A percentile compares a stretch with the other conserved stretches of the same genome.
phyloP scores from a whole-genome alignment of 768 basidiomycete species.

The Clitopilus hobsonii region DNA sequence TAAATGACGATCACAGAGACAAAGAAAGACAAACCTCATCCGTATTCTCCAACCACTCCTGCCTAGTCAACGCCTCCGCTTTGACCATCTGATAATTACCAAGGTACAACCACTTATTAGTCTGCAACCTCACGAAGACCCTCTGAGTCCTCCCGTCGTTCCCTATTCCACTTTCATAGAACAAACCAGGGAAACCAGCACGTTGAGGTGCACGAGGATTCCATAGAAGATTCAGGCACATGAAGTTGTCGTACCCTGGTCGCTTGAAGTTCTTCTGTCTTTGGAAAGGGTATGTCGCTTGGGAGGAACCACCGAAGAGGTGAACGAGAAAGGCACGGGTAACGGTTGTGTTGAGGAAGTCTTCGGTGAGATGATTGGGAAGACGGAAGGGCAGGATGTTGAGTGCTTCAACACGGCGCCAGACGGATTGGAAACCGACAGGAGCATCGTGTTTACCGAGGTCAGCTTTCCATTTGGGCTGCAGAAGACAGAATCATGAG shows the following conservation, averaged over 20 bases:
- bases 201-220: constrained; percentile 24
- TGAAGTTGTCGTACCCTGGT: constrained; percentile 23
- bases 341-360: constrained; percentile 2
- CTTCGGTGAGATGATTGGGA: constrained; percentile 1
- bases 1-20: neutral
- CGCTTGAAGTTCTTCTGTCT: constrained; percentile 9
- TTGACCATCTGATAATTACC: constrained; percentile 28
- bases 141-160: constrained; percentile 18
- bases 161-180: constrained; percentile 17
- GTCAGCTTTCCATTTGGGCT: neutral
- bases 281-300: constrained; percentile 2
- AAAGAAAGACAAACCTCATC: constrained; percentile 12
- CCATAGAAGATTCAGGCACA: constrained; percentile 18
- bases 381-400: neutral
- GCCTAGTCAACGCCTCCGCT: constrained; percentile 32
- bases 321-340: constrained; percentile 6
- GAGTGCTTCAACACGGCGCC: neutral
- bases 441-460: neutral
- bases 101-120: constrained; percentile 26
- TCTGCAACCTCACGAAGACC: constrained; percentile 25
- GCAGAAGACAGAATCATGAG: neutral
- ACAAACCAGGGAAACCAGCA: constrained; percentile 26
- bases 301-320: constrained; percentile 7
- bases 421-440: neutral
- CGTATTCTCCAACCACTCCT: constrained; percentile 14